A percentile compares a stretch with the other conserved stretches of the same genome.
These are phyloP conservation scores for Nymphaea colorata DNA, from an alignment of 164 flowering plant genomes.

Conservation along the genomic window DNA sequence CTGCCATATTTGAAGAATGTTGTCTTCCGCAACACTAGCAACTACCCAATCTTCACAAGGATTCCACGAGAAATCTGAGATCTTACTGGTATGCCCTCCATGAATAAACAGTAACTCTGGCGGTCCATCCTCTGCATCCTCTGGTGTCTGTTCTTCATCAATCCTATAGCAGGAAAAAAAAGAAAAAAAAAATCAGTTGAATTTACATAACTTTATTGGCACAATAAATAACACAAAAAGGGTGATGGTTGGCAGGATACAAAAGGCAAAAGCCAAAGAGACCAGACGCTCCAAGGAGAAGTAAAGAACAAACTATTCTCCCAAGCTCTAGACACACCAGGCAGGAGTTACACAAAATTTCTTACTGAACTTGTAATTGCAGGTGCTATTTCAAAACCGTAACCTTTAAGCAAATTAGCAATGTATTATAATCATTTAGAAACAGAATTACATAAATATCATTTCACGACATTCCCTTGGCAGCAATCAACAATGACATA, in stretches of 20 bases:
- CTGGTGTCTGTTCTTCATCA: constrained; percentile 86
- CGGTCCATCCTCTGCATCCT: constrained; percentile 97
- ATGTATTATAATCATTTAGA: no score
- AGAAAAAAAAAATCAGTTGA: background rate
- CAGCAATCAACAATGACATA: background rate
- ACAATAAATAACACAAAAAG: no score
- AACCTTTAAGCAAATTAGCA: no score
- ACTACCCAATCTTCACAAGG: constrained; percentile 96
- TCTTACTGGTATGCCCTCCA: constrained; percentile 96
- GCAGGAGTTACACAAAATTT: no score
- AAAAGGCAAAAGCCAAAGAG: no score
- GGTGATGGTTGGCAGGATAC: no score
- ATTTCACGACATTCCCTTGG: no score
- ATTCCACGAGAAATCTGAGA: constrained; percentile 98
- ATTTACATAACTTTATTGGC: no score
- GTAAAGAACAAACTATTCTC: background rate
- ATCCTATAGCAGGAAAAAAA: constrained; percentile 34
- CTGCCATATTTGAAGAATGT: constrained; percentile 97
- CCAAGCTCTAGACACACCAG: background rate
- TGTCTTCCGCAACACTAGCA: constrained; percentile 95
- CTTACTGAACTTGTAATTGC: no score
- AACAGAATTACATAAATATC: no score
- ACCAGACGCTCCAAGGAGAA: no score
- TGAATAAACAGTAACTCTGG: constrained; percentile 95
- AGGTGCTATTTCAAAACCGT: no score